A percentile compares a stretch with the other conserved stretches of the same genome.
These are phyloP conservation scores for Backusella westeae DNA, from an alignment of 192 early-diverging fungal species.

Conservation along the genomic window DNA sequence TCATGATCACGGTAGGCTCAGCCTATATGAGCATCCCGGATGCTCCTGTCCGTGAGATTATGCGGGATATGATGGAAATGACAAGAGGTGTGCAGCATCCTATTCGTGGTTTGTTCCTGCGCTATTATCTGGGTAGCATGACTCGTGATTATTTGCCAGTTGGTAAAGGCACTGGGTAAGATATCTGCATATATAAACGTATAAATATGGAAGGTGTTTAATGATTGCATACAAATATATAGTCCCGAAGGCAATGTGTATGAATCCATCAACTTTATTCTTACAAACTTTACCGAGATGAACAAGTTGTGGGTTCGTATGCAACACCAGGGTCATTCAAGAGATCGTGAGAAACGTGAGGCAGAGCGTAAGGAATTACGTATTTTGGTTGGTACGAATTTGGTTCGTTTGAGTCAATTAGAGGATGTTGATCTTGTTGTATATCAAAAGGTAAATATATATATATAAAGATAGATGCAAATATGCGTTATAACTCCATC, in stretches of 20 bases:
- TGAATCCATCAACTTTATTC: slow-evolving; percentile 94
- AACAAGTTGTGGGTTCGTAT: slow-evolving; percentile 99
- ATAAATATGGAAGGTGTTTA: background rate
- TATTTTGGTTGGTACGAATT: slow-evolving; percentile 95
- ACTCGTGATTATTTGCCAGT: slow-evolving; percentile 94
- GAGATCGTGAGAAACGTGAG: slow-evolving; percentile 94
- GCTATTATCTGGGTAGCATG: slow-evolving; percentile 94
- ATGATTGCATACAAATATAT: background rate
- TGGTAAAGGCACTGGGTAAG: slow-evolving; percentile 55
- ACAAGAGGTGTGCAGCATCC: slow-evolving; percentile 97
- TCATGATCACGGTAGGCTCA: slow-evolving; percentile 98
- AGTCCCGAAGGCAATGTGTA: slow-evolving; percentile 82
- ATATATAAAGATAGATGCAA: background rate
- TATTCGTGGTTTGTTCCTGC: slow-evolving; percentile 93
- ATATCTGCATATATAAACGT: background rate
- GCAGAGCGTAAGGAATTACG: slow-evolving; percentile 93
- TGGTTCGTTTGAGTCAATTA: slow-evolving; percentile 91
- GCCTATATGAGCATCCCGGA: slow-evolving; percentile 94
- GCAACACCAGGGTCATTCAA: slow-evolving; percentile 93
- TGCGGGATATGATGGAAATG: slow-evolving; percentile 99
- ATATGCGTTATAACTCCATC: background rate
- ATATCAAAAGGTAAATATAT: slow-evolving; percentile 64
- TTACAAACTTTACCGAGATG: slow-evolving; percentile 99
- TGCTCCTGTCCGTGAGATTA: slow-evolving; percentile 92
- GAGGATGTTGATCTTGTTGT: slow-evolving; percentile 81